These are phyloP conservation scores for Paecilomyces dactylethromorphus DNA, from an alignment of 2,329 filamentous ascomycete species.

Conservation along the genomic window DNA sequence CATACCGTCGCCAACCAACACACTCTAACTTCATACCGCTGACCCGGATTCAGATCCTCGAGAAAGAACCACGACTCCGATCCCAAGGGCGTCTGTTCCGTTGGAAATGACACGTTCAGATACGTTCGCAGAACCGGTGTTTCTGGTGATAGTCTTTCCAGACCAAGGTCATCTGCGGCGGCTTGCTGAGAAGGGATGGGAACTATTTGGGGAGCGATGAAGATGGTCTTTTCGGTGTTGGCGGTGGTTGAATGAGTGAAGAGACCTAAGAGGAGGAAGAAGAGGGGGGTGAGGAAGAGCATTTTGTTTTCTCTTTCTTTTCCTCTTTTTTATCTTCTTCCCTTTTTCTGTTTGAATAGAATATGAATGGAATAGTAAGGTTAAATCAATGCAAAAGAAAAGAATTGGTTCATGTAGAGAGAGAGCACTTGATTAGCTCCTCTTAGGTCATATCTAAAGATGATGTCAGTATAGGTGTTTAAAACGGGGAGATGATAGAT, in stretches of 20 bases:
- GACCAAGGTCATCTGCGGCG: slow-evolving; percentile 53
- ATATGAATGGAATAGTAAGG: no score
- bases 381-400: no score
- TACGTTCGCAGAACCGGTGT: slow-evolving; percentile 53
- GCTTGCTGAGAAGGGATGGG: slow-evolving; percentile 51
- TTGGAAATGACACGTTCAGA: slow-evolving; percentile 64
- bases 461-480: no score
- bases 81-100: slow-evolving; percentile 46
- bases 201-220: slow-evolving; percentile 61
- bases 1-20: slow-evolving; percentile 91
- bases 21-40: slow-evolving; percentile 82
- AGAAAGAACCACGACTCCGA: slow-evolving; percentile 73
- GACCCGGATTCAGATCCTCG: slow-evolving; percentile 59
- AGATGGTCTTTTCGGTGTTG: slow-evolving; percentile 90
- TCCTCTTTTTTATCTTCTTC: no score
- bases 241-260: slow-evolving; percentile 34
- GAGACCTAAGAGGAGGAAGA: slow-evolving; percentile 10
- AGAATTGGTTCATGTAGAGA: no score
- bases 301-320: slow-evolving; percentile 4
- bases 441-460: no score
- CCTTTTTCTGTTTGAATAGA: no score
- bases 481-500: no score
- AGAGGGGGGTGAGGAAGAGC: slow-evolving; percentile 7
- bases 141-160: slow-evolving; percentile 58
- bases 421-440: no score